Evolutionary conservation across 2,329 filamentous ascomycete species (phyloP), one percentile per base, ranked within the genome.

Genomic region (Exophiala viscosa): DNA sequence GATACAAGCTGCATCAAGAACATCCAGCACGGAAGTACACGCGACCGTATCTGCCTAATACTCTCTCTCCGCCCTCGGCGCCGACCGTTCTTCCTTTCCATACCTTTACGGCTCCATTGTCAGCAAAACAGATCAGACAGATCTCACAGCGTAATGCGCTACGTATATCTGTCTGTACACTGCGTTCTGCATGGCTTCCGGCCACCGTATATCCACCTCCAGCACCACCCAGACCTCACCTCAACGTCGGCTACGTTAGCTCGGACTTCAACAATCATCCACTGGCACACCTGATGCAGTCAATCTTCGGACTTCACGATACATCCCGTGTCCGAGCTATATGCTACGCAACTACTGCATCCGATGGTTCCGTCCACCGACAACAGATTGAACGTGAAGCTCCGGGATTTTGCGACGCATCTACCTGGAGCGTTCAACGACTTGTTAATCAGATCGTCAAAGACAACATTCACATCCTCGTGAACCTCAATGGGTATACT

Each of bases 261-360:
- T 97, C 93, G 0, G 93, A 99, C 70, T 99, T 99, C 72, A 99
- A 99, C 67, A 99, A 99, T 64, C 93, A 99, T 67, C 93, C 93
- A 3, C 75, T 99, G 32, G 93, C 93, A 18, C 93, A 99, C 72
- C 70, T 99, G 50, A 99, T 99, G 93, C 93, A 99, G 73, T 97
- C 93, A 1, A 91, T 97, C 5, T 99, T 99, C 70, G 93, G 93
- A 0, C 78, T 97, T 53, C 93, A 99, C 66, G 77, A 96, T 62
- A 78, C 78, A 0, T 70, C 69, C 18, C 83, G 85, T 20, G 88
- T 89, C 13, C 88, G 86, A 62, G 92, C 93, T 0, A 90, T 91
- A 65, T 99, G 93, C 69, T 99, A 99, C 68, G 93, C 93, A 10
- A 99, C 93, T 1, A 97, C 93, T 0, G 77, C 85, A 1, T 95